phyloP scores from a whole-genome alignment of 441 rosid genomes.

The Adansonia gregorii region DNA sequence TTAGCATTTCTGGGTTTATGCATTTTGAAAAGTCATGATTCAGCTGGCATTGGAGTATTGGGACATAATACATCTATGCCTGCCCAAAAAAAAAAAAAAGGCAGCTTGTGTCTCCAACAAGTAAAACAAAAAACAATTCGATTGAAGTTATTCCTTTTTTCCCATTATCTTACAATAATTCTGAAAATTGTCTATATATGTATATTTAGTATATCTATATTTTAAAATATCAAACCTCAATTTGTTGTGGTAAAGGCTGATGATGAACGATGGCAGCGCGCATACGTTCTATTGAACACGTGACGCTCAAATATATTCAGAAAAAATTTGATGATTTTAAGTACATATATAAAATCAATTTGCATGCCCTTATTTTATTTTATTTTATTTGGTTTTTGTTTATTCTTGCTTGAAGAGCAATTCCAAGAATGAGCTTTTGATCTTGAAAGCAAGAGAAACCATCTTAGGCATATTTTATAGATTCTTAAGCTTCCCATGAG shows the following conservation, averaged over 20 bases:
- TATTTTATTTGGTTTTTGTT: too few species aligned
- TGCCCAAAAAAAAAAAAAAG: neutral
- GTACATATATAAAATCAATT: too few species aligned
- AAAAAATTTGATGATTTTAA: neutral
- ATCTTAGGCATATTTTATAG: neutral
- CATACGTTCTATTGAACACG: neutral
- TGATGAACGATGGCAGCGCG: neutral
- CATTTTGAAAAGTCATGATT: constrained; percentile 29
- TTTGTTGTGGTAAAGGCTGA: neutral
- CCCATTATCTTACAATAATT: constrained; percentile 9
- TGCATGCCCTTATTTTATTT: too few species aligned
- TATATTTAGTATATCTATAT: neutral
- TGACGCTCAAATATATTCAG: neutral
- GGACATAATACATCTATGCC: neutral
- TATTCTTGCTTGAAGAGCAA: neutral
- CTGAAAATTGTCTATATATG: constrained; percentile 25
- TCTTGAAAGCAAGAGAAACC: neutral
- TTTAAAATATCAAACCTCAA: too few species aligned
- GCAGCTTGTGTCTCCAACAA: constrained; percentile 38
- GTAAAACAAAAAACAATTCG: constrained; percentile 32
- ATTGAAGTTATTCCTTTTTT: constrained; percentile 26
- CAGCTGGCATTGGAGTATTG: constrained; percentile 28
- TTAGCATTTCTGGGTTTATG: constrained; percentile 35
- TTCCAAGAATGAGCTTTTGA: neutral
- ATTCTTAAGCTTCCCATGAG: neutral